Percentiles rank a stretch among this genome's conserved stretches.
Evolutionary conservation across 2,329 filamentous ascomycete species (phyloP).

Genomic region (Sphaceloma murrayae): DNA sequence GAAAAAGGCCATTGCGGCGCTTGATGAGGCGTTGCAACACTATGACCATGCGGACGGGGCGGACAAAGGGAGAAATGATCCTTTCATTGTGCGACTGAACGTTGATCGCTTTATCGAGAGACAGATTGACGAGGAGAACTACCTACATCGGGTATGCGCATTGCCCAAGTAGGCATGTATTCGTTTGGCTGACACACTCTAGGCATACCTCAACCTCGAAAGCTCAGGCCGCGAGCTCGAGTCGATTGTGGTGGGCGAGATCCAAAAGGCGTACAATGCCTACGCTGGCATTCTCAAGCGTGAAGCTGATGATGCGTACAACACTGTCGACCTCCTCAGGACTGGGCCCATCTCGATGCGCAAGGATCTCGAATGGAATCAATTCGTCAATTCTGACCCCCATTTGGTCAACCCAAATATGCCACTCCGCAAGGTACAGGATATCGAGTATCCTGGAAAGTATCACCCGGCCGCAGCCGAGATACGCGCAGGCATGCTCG

Average conservation of each 20-base stretch:
- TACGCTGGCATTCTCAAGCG: slow-evolving; percentile 85
- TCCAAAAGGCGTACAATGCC: slow-evolving; percentile 95
- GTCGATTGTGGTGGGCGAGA: slow-evolving; percentile 91
- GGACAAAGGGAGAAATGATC: slow-evolving; percentile 79
- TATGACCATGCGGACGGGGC: slow-evolving; percentile 62
- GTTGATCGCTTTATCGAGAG: slow-evolving; percentile 86
- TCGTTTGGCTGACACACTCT: slow-evolving; percentile 7
- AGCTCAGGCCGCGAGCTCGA: slow-evolving; percentile 90
- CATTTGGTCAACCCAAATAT: slow-evolving; percentile 80
- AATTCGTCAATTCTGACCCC: slow-evolving; percentile 69
- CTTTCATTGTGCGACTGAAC: slow-evolving; percentile 73
- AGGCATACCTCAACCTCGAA: slow-evolving; percentile 93
- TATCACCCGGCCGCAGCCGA: slow-evolving; percentile 75
- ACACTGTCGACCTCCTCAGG: slow-evolving; percentile 69
- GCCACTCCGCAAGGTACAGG: slow-evolving; percentile 65
- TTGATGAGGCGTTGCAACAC: slow-evolving; percentile 74
- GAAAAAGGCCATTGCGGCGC: slow-evolving; percentile 62
- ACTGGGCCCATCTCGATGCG: slow-evolving; percentile 84
- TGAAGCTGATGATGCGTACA: slow-evolving; percentile 74
- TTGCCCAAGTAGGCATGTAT: neutral
- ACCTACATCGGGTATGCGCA: slow-evolving; percentile 68
- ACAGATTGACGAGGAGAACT: slow-evolving; percentile 95
- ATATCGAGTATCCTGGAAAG: slow-evolving; percentile 85
- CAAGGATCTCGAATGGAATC: slow-evolving; percentile 83
- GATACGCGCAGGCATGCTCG: slow-evolving; percentile 79